Conservation (phyloP, 2,329 filamentous ascomycete genomes). For the Colletotrichum aenigma region DNA sequence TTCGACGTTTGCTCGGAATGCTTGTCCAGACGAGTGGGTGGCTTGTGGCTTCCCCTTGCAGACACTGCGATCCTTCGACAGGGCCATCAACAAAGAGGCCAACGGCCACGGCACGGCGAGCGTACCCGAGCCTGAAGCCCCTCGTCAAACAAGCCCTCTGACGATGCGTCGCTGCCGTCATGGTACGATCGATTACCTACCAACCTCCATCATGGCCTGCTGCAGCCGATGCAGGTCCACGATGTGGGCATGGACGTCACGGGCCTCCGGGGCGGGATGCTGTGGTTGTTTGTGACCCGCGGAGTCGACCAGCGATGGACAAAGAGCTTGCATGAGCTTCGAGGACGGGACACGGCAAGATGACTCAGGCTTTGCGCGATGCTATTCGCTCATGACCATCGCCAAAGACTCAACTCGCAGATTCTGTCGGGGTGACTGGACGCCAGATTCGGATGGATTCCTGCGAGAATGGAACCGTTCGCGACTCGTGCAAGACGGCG, state of each 20-base stretch:
- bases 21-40: background rate
- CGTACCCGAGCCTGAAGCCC: background rate
- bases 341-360: background rate
- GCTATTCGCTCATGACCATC: background rate
- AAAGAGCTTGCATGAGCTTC: slow-evolving; percentile 10
- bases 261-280: background rate
- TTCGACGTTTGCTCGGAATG: background rate
- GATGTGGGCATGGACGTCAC: background rate
- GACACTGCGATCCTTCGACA: background rate
- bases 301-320: background rate
- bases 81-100: background rate
- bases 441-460: background rate
- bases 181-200: background rate
- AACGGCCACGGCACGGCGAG: background rate
- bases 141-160: background rate
- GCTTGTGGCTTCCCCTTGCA: slow-evolving; percentile 14
- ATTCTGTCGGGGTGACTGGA: background rate
- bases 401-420: background rate
- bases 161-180: background rate
- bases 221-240: background rate
- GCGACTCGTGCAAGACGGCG: slow-evolving; percentile 1
- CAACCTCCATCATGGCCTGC: background rate
- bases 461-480: background rate
- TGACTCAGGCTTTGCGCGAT: slow-evolving; percentile 3
- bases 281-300: background rate